These are phyloP conservation scores for Lepidium africanum DNA, from an alignment of 345 rosid species.

Conservation along the genomic window DNA sequence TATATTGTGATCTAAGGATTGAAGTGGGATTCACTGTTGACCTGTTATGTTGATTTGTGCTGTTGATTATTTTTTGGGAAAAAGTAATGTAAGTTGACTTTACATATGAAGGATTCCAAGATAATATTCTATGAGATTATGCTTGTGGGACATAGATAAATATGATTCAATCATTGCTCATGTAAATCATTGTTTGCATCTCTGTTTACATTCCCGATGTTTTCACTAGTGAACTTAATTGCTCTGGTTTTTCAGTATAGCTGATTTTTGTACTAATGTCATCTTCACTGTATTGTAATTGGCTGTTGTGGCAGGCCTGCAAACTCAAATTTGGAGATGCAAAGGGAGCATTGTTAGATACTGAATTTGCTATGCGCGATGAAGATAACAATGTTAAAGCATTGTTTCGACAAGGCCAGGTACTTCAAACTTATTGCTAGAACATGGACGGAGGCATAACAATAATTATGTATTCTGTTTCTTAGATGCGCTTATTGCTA, in stretches of 20 bases:
- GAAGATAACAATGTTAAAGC: slow-evolving; percentile 86
- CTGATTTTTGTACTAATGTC: not conserved
- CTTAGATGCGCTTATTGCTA: not conserved
- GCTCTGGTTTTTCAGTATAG: not conserved
- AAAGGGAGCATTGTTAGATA: slow-evolving; percentile 80
- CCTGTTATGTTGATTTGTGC: slow-evolving; percentile 6
- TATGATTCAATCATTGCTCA: not conserved
- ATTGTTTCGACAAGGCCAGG: slow-evolving; percentile 97
- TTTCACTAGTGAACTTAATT: not conserved
- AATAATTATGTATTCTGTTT: not conserved
- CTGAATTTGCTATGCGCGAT: slow-evolving; percentile 88
- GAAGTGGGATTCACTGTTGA: not conserved
- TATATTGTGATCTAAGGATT: not conserved
- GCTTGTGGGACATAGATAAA: not conserved
- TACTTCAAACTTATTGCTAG: slow-evolving; percentile 9
- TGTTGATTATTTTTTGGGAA: not conserved
- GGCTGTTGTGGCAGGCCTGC: slow-evolving; percentile 52
- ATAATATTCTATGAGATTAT: not conserved
- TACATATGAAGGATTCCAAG: not conserved
- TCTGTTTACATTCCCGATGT: not conserved
- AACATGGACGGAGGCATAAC: not conserved
- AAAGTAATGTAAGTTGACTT: not conserved
- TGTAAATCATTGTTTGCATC: not conserved
- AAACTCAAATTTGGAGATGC: slow-evolving; percentile 78
- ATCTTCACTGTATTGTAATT: not conserved